phyloP scores from a whole-genome alignment of 2,329 filamentous ascomycete genomes.

The Penicillium freii region DNA sequence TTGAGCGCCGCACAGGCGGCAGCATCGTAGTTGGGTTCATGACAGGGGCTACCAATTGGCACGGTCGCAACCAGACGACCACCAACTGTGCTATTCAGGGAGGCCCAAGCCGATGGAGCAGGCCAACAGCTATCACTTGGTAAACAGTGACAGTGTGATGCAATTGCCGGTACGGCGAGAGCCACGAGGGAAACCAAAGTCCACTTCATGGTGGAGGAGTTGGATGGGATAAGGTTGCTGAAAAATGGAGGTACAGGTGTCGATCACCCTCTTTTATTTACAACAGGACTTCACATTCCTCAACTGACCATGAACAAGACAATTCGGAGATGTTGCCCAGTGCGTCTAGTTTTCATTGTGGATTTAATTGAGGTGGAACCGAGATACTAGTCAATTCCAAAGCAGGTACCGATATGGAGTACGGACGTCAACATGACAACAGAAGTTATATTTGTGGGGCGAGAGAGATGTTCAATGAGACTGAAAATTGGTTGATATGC shows the following conservation, averaged over 20 bases:
- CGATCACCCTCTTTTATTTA: slow-evolving; percentile 10
- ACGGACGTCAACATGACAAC: too few relatives aligned
- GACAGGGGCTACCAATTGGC: slow-evolving; percentile 40
- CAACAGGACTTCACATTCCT: neutral
- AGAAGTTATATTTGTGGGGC: too few relatives aligned
- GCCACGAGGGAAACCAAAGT: slow-evolving; percentile 14
- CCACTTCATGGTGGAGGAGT: slow-evolving; percentile 28
- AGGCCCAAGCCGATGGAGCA: slow-evolving; percentile 30
- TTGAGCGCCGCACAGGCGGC: slow-evolving; percentile 21
- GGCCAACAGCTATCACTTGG: slow-evolving; percentile 43
- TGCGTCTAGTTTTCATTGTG: slow-evolving; percentile 10
- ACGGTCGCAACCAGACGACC: slow-evolving; percentile 41
- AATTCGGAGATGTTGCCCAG: slow-evolving; percentile 27
- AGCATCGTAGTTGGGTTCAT: slow-evolving; percentile 29
- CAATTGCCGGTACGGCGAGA: slow-evolving; percentile 13
- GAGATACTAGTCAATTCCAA: neutral
- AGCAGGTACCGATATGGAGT: too few relatives aligned
- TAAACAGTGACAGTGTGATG: slow-evolving; percentile 25
- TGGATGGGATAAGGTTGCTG: neutral
- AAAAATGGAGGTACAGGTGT: slow-evolving; percentile 6
- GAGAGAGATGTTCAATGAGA: too few relatives aligned
- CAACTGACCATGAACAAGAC: neutral
- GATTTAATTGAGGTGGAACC: slow-evolving; percentile 1
- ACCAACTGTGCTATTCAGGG: slow-evolving; percentile 38
- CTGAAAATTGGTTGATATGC: too few relatives aligned